Conservation (phyloP, 2,329 filamentous ascomycete species). For the Setomelanomma holmii region DNA sequence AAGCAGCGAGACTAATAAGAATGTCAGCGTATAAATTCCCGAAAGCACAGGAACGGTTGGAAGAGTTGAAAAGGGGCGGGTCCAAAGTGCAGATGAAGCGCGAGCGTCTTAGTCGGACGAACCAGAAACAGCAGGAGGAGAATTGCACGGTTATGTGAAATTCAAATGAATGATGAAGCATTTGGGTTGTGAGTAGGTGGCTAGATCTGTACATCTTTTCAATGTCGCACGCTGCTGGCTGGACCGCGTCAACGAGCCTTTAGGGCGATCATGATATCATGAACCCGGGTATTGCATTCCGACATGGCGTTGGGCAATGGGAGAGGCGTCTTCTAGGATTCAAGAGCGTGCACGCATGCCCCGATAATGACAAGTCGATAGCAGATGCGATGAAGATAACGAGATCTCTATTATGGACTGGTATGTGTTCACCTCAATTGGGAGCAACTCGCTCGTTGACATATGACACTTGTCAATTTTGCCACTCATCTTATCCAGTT, state of each 20-base stretch:
- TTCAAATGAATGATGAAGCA: not conserved
- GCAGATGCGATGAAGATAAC: too few species aligned
- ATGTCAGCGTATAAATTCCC: constrained; percentile 94
- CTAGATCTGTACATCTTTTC: too few species aligned
- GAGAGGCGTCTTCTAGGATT: too few species aligned
- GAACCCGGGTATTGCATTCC: not conserved
- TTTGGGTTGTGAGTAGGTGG: too few species aligned
- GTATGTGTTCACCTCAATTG: too few species aligned
- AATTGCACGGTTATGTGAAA: constrained; percentile 83
- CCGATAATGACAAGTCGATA: too few species aligned
- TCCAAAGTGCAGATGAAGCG: constrained; percentile 75
- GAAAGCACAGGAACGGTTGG: constrained; percentile 89
- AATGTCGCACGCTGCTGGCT: not conserved
- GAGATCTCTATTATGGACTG: too few species aligned
- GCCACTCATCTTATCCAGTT: too few species aligned
- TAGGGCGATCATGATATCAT: not conserved
- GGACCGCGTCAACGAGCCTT: not conserved
- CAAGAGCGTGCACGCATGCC: too few species aligned
- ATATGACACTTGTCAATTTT: too few species aligned
- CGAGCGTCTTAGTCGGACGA: constrained; percentile 81
- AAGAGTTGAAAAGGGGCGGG: constrained; percentile 85
- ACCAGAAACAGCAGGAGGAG: constrained; percentile 84
- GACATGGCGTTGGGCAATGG: too few species aligned
- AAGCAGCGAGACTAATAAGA: constrained; percentile 21
- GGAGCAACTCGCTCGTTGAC: too few species aligned